Conservation (phyloP, 1,284 basidiomycete genomes). For the Trichosporon sp. region DNA sequence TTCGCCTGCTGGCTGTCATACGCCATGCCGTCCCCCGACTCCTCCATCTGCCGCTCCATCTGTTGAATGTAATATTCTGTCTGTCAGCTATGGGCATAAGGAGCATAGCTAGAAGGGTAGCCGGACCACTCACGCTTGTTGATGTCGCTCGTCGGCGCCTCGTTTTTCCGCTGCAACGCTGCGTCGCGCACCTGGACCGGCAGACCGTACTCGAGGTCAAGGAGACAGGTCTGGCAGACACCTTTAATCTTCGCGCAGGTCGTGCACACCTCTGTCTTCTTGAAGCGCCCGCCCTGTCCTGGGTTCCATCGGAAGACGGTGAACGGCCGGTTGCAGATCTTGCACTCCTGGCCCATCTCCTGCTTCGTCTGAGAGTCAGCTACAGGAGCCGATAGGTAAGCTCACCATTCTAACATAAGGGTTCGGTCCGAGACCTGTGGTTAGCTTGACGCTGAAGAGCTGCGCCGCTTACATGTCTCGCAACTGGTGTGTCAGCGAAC, state of each 20-base stretch:
- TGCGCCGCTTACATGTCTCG: slow-evolving; percentile 69
- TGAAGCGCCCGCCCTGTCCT: slow-evolving; percentile 83
- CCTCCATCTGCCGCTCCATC: slow-evolving; percentile 70
- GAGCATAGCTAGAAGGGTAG: background rate
- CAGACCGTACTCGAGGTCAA: slow-evolving; percentile 92
- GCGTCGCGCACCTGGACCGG: slow-evolving; percentile 97
- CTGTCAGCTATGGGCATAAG: background rate
- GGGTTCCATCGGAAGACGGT: slow-evolving; percentile 99
- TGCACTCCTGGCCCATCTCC: slow-evolving; percentile 87
- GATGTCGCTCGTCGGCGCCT: slow-evolving; percentile 91
- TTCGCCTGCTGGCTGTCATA: slow-evolving; percentile 65
- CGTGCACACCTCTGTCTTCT: slow-evolving; percentile 97
- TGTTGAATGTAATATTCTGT: slow-evolving; percentile 94
- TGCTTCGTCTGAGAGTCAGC: slow-evolving; percentile 71
- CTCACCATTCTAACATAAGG: slow-evolving; percentile 84
- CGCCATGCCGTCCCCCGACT: slow-evolving; percentile 39
- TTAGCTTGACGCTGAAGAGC: background rate
- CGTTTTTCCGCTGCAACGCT: slow-evolving; percentile 77
- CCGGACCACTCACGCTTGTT: slow-evolving; percentile 58
- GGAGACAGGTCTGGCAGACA: slow-evolving; percentile 94
- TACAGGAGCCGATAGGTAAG: slow-evolving; percentile 19
- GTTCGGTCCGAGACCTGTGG: slow-evolving; percentile 69
- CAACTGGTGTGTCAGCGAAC: slow-evolving; percentile 48
- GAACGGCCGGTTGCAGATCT: slow-evolving; percentile 85
- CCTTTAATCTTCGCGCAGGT: slow-evolving; percentile 99